phyloP scores from a whole-genome alignment of 495 filamentous ascomycete genomes.

The Daldinia caldariorum region DNA sequence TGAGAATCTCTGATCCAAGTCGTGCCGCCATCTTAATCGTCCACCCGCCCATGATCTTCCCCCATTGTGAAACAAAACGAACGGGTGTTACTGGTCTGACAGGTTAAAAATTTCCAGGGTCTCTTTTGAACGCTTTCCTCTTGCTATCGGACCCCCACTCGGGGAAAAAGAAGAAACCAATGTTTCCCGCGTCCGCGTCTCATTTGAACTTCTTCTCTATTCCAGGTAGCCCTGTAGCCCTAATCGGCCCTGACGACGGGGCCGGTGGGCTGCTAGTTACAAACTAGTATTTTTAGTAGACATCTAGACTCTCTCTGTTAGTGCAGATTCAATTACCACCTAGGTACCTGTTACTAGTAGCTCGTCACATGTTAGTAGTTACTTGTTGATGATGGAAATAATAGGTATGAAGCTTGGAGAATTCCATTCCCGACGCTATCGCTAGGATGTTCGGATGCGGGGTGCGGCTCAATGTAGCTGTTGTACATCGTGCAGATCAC shows the following conservation, averaged over 20 bases:
- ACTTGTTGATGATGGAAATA: not conserved
- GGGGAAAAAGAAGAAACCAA: not conserved
- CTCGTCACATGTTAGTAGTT: not conserved
- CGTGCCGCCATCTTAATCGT: not conserved
- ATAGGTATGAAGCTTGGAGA: conserved; percentile 10
- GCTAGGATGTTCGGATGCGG: conserved; percentile 26
- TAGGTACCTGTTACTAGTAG: no score
- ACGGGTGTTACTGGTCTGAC: not conserved
- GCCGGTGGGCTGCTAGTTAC: conserved; percentile 1
- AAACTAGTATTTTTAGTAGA: conserved; percentile 3
- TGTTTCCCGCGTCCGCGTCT: not conserved
- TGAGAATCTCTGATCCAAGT: conserved; percentile 7
- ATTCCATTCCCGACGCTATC: conserved; percentile 11
- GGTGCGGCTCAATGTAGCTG: conserved; percentile 34
- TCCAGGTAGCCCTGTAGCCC: not conserved
- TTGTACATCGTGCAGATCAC: conserved; percentile 22
- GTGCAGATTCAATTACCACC: not conserved
- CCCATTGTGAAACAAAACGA: not conserved
- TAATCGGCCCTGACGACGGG: conserved; percentile 6
- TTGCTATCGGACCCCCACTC: not conserved
- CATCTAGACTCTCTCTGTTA: conserved; percentile 22
- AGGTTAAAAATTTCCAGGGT: not conserved
- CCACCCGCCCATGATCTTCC: not conserved
- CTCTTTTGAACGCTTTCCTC: not conserved
- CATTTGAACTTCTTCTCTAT: not conserved